Evolutionary conservation across 225 moss, liverwort and hornwort species (phyloP).

Genomic region (Bryoerythrophyllum caledonicum): DNA sequence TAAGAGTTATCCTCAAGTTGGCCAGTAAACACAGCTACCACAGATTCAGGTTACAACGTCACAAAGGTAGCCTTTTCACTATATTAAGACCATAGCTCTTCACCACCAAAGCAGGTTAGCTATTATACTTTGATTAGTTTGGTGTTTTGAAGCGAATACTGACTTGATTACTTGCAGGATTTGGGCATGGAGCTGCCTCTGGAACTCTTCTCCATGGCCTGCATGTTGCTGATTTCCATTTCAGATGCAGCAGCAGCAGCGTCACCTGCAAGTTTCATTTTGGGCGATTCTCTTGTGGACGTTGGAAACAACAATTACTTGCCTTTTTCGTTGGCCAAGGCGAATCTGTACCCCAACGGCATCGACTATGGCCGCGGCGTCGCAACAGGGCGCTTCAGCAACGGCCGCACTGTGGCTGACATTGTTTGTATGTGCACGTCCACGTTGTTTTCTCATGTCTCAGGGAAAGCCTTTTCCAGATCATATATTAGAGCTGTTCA

Average conservation of each 20-base stretch:
- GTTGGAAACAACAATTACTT: conserved; percentile 84
- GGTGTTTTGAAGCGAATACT: background rate
- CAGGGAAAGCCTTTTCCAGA: background rate
- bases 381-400: conserved; percentile 77
- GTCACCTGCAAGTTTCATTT: conserved; percentile 42
- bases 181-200: conserved; percentile 14
- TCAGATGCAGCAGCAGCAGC: background rate
- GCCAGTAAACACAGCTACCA: background rate
- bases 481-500: no score
- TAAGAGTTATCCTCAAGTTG: background rate
- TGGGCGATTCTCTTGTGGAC: conserved; percentile 84
- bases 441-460: background rate
- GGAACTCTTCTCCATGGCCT: background rate
- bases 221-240: conserved; percentile 10
- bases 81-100: background rate
- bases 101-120: background rate
- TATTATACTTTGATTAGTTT: background rate
- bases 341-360: conserved; percentile 77
- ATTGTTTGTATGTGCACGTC: conserved; percentile 41
- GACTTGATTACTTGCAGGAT: background rate
- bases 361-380: conserved; percentile 50
- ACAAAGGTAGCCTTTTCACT: background rate
- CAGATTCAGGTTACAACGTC: background rate
- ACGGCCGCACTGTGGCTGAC: conserved; percentile 72
- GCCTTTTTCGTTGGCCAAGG: conserved; percentile 63